These are phyloP conservation scores for Saitozyma sp. DNA, from an alignment of 768 basidiomycete species.

Conservation along the genomic window DNA sequence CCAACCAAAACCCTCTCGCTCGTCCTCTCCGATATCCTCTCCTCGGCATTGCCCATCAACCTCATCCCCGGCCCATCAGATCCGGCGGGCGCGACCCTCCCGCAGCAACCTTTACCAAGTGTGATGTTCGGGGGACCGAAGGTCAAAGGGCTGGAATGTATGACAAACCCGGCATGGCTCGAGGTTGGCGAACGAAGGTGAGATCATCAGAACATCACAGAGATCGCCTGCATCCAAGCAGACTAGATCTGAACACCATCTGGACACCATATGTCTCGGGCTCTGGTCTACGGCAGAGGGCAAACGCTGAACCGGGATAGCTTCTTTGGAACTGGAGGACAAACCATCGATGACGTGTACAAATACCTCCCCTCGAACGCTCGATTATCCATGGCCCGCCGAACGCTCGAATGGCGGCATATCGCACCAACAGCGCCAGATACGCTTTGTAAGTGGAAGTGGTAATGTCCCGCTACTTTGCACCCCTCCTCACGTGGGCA, in stretches of 20 bases:
- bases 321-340: constrained; percentile 83
- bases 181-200: constrained; percentile 61
- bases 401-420: constrained; percentile 89
- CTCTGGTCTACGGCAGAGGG: too few relatives aligned
- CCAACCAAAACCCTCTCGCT: constrained; percentile 70
- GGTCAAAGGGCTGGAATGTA: constrained; percentile 62
- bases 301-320: constrained; percentile 47
- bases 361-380: constrained; percentile 74
- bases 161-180: constrained; percentile 89
- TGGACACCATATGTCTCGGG: background rate
- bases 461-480: too few relatives aligned
- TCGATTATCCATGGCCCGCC: constrained; percentile 70
- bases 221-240: background rate
- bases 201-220: constrained; percentile 4
- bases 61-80: constrained; percentile 84
- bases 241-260: background rate
- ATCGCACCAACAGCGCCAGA: constrained; percentile 99
- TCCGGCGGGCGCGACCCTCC: constrained; percentile 83
- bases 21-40: constrained; percentile 69
- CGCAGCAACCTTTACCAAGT: constrained; percentile 88
- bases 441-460: constrained; percentile 75
- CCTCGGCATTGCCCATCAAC: constrained; percentile 76
- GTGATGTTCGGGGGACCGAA: constrained; percentile 76
- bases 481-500: background rate
- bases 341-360: constrained; percentile 91